phyloP scores from a whole-genome alignment of 768 basidiomycete species.

The Naganishia onofrii region DNA sequence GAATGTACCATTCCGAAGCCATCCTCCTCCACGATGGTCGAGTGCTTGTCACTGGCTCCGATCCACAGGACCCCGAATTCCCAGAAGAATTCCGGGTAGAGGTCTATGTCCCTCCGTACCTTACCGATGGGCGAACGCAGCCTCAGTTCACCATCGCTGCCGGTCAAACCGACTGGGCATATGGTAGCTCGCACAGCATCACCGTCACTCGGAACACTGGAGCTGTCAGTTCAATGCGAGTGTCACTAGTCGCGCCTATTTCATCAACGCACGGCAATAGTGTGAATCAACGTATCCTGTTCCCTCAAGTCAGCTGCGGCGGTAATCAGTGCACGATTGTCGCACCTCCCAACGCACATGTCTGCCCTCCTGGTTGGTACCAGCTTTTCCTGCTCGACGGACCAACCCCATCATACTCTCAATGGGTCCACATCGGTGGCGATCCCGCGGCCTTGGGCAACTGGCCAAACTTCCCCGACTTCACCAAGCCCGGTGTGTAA shows the following conservation, averaged over 20 bases:
- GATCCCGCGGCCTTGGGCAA: constrained; percentile 64
- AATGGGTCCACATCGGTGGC: constrained; percentile 39
- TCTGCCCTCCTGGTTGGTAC: constrained; percentile 38
- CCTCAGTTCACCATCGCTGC: constrained; percentile 53
- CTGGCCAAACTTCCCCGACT: constrained; percentile 71
- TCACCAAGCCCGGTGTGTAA: constrained; percentile 63
- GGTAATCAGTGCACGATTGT: constrained; percentile 35
- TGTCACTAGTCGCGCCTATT: constrained; percentile 34
- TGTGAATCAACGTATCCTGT: constrained; percentile 35
- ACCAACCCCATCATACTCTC: constrained; percentile 28
- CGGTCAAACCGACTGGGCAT: constrained; percentile 65
- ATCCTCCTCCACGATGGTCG: constrained; percentile 40
- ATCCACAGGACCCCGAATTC: constrained; percentile 37
- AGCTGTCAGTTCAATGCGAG: constrained; percentile 52
- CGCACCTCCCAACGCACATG: constrained; percentile 35
- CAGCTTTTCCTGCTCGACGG: constrained; percentile 34
- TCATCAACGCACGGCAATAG: constrained; percentile 36
- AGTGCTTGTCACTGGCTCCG: constrained; percentile 37
- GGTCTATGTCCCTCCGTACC: constrained; percentile 39
- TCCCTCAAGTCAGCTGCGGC: constrained; percentile 33
- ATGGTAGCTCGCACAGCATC: constrained; percentile 61
- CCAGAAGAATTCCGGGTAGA: constrained; percentile 38
- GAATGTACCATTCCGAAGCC: constrained; percentile 40
- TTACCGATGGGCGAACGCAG: constrained; percentile 32
- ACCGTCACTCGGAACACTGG: constrained; percentile 51